Evolutionary conservation across 768 basidiomycete genomes (phyloP).

Genomic region (Panaeolus cyanescens): DNA sequence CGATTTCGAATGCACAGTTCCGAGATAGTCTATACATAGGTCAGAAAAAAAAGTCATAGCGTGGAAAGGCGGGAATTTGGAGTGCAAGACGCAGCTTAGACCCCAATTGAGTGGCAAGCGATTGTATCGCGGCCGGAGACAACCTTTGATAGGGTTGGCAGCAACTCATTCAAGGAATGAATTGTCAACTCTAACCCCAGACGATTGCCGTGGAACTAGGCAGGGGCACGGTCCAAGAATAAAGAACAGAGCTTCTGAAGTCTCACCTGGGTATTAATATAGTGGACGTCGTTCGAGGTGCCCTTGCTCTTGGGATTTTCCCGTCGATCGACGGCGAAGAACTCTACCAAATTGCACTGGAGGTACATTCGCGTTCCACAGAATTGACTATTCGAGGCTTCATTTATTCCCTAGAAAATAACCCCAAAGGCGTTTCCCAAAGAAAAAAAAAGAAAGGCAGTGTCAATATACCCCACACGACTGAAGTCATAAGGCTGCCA

Average conservation of each 20-base stretch:
- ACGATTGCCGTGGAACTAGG: not conserved
- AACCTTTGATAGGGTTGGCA: not conserved
- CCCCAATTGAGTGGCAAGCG: not conserved
- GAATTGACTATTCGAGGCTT: not conserved
- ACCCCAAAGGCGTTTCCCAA: no score
- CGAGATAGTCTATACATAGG: constrained; percentile 14
- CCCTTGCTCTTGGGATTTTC: not conserved
- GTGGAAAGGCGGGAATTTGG: not conserved
- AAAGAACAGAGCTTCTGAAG: not conserved
- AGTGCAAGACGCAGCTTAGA: not conserved
- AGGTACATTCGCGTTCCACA: not conserved
- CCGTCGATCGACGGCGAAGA: not conserved
- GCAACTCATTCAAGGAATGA: not conserved
- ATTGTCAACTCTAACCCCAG: not conserved
- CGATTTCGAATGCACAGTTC: constrained; percentile 15
- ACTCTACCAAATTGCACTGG: not conserved
- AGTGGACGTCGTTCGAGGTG: not conserved
- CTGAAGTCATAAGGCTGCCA: not conserved
- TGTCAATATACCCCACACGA: no score
- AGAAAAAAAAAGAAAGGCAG: no score
- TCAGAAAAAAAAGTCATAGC: not conserved
- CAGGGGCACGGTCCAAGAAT: not conserved
- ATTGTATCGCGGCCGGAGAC: not conserved
- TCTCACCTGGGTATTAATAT: not conserved
- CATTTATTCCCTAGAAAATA: not conserved